A percentile compares a stretch with the other conserved stretches of the same genome.
These are phyloP conservation scores for Babesia bigemina DNA, from an alignment of 169 alveolate species.

Conservation along the genomic window DNA sequence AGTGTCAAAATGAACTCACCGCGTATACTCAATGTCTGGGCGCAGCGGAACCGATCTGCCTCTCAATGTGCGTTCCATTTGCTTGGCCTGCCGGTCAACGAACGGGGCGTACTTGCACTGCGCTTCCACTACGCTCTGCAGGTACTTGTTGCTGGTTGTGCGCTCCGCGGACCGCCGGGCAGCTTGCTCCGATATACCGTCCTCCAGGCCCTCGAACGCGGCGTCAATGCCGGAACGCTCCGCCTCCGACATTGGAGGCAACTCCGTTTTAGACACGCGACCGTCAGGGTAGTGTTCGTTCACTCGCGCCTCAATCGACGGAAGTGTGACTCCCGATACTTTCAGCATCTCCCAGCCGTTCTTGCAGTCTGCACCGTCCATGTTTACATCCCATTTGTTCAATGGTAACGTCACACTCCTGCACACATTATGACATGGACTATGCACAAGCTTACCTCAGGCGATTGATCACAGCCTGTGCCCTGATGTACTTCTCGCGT, in stretches of 20 bases:
- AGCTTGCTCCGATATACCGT: conserved; percentile 6
- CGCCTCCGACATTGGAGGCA: conserved; percentile 35
- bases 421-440: not conserved
- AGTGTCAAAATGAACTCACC: conserved; percentile 32
- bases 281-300: conserved; percentile 16
- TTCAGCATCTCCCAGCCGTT: conserved; percentile 55
- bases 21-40: conserved; percentile 63
- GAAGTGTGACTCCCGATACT: conserved; percentile 10
- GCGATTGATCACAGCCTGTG: conserved; percentile 37
- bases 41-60: conserved; percentile 64
- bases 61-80: conserved; percentile 60
- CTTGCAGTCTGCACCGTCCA: conserved; percentile 18
- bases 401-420: conserved; percentile 31
- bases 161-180: conserved; percentile 1
- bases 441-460: conserved; percentile 21
- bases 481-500: conserved; percentile 55
- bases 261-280: not conserved
- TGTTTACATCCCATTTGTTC: conserved; percentile 18
- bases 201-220: conserved; percentile 3
- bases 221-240: conserved; percentile 39
- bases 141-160: conserved; percentile 9
- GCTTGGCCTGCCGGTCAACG: conserved; percentile 60
- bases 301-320: conserved; percentile 3
- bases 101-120: conserved; percentile 72
- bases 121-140: conserved; percentile 67